Base-by-base conservation (phyloP, 441 rosid genomes). In the Erysimum cheiri region DNA sequence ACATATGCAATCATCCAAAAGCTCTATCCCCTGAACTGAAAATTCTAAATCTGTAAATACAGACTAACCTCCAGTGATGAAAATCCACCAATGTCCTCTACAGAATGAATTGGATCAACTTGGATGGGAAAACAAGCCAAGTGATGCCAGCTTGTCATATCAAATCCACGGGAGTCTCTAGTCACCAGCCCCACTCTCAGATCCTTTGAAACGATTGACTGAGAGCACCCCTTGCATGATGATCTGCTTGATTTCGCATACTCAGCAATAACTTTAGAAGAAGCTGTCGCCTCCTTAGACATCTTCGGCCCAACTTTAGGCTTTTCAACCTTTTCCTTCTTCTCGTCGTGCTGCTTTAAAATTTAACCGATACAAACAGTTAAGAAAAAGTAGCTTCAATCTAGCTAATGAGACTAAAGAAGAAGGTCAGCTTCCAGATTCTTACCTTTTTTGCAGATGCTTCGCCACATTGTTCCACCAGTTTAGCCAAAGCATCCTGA, bases 161-260 rank as follows among this genome's bases (percentile, higher is more conserved):
- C 96, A 76, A 71, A 87, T 9, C 96, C 96, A 26, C 93, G 82
- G 13, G 77, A 50, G 81, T 86, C 92, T 71, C 83, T 79, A 37
- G 78, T 76, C 73, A 86, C 84, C 28, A 80, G 64, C 40, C 97
- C 97, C 69, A 93, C 46, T 41, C 96, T 84, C 68, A 85, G 79
- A 50, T 81, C 81, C 73, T 85, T 82, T 29, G 82, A 77, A 12
- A 82, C 70, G 0, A 93, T 90, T 0, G 74, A 59, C 67, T 83
- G 69, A 44, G 87, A 89, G 72, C 97, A 93, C 50, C 71, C 82
- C 81, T 88, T 90, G 85, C 97, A 93, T 8, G 90, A 75, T 6
- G 98, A 93, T 17, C 93, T 77, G 68, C 69, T 80, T 40, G 97
- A 93, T 74, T 88, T 93, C 11, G 98, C 93, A 54, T 88, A 86